Base-by-base conservation (phyloP, 1,284 basidiomycete genomes). In the Cryptococcus neoformans region DNA sequence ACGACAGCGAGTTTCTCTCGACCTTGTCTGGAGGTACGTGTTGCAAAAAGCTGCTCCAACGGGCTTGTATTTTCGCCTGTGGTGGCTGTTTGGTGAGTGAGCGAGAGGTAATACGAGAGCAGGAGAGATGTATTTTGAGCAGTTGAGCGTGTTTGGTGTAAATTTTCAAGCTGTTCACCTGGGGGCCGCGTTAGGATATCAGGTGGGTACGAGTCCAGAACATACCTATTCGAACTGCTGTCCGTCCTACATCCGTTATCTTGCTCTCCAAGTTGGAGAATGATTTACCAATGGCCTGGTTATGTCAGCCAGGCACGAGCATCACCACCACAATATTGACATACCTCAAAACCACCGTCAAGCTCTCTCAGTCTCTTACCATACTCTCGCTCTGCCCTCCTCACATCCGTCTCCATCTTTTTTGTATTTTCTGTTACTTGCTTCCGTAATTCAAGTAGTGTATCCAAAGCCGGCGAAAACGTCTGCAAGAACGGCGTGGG, bases 111-210 rank as follows among this genome's bases (percentile, higher is more conserved):
- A 78, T 90, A 95, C 61, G 92, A 87, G 55, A 99, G 89, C n/a
- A 99, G 80, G 70, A 98, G 88, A 65, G 93, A 89, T 0, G 95
- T 92, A 17, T 93, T 92, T 68, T 95, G 92, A 0, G 95, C 96
- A 59, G 93, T 82, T 68, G 92, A 90, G 7, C 95, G 85, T 65
- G 95, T 89, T 58, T 92, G 85, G 74, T 98, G 93, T 21, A 99
- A 87, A 1, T 87, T 89, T 77, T 99, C 95, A 51, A 99, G 85
- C 78, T 99, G 94, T 78, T 97, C 93, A 53, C 93, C 91, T 92
- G 68, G 5, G 39, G 21, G 21, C 21, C 21, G 21, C 21, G 21
- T 21, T 21, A 21, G 21, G 21, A 21, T 21, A 21, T 21, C 21
- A 21, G 21, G 21, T 21, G 21, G 21, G 21, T 21, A 21, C 21